phyloP scores from a whole-genome alignment of 208 protist genomes.

The Spongospora subterranea region DNA sequence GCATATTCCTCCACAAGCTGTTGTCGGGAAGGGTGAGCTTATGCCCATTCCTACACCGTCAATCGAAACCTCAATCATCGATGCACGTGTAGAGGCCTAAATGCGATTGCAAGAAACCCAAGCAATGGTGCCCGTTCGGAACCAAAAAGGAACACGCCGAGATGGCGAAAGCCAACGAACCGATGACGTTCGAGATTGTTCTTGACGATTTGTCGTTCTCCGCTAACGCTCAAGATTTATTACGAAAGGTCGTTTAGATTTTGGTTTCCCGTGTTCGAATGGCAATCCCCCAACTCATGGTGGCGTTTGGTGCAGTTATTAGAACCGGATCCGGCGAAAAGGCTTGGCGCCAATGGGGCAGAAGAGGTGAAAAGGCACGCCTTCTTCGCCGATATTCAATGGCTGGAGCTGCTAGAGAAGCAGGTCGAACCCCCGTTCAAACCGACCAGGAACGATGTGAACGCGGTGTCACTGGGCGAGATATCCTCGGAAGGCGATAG shows the following conservation, averaged over 20 bases:
- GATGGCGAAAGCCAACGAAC: not conserved
- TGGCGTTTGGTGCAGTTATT: conserved; percentile 23
- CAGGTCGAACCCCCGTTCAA: conserved; percentile 59
- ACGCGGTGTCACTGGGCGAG: conserved; percentile 47
- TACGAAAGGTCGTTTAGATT: conserved; percentile 5
- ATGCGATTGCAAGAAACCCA: conserved; percentile 21
- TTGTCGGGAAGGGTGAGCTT: conserved; percentile 43
- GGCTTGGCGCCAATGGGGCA: conserved; percentile 60
- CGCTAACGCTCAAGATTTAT: not conserved
- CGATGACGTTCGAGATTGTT: not conserved
- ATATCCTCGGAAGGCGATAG: conserved; percentile 35
- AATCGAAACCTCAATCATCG: not conserved
- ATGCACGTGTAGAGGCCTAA: not conserved
- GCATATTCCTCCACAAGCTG: conserved; percentile 60
- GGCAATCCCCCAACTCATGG: not conserved
- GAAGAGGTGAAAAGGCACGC: conserved; percentile 65
- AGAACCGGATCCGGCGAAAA: conserved; percentile 55
- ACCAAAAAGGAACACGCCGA: conserved; percentile 10
- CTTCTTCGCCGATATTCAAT: conserved; percentile 60
- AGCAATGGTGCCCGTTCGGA: conserved; percentile 15
- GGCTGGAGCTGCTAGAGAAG: conserved; percentile 51
- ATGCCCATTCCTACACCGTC: not conserved
- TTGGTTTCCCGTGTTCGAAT: not conserved
- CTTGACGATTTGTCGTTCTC: not conserved
- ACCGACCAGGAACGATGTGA: conserved; percentile 54